Evolutionary conservation across 331 rosid genomes (phyloP).

Genomic region (Stylosanthes scabra): DNA sequence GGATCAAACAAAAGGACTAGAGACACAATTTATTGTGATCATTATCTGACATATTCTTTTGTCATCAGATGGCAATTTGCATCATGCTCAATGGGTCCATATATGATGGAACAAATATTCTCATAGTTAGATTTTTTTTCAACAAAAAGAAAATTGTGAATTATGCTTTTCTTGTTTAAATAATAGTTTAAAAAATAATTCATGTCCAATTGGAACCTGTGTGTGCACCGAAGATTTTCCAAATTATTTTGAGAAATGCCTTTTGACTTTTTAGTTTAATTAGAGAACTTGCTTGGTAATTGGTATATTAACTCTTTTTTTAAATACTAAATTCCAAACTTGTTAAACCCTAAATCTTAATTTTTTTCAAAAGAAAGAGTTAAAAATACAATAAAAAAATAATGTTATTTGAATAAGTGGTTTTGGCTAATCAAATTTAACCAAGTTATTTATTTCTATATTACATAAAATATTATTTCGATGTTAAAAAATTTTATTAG

Average conservation of each 20-base stretch:
- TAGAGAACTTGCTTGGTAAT: no score
- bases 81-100: slow-evolving; percentile 28
- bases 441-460: no score
- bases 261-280: no score
- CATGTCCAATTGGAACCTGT: neutral
- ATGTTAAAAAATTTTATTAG: no score
- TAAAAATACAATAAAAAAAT: no score
- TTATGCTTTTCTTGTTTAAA: neutral
- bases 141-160: neutral
- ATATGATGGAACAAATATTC: slow-evolving; percentile 19
- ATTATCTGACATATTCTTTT: slow-evolving; percentile 35
- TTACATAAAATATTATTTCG: no score
- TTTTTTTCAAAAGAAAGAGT: no score
- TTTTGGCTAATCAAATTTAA: no score
- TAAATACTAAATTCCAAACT: no score
- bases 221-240: slow-evolving; percentile 4
- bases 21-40: slow-evolving; percentile 26
- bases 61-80: slow-evolving; percentile 37
- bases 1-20: slow-evolving; percentile 21
- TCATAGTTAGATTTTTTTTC: slow-evolving; percentile 13
- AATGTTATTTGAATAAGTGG: no score
- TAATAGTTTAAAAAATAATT: neutral
- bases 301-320: no score
- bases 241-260: neutral
- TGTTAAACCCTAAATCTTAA: no score